Evolutionary conservation across 805 yeast species (phyloP).

Genomic region (Ogataea trehalophila): DNA sequence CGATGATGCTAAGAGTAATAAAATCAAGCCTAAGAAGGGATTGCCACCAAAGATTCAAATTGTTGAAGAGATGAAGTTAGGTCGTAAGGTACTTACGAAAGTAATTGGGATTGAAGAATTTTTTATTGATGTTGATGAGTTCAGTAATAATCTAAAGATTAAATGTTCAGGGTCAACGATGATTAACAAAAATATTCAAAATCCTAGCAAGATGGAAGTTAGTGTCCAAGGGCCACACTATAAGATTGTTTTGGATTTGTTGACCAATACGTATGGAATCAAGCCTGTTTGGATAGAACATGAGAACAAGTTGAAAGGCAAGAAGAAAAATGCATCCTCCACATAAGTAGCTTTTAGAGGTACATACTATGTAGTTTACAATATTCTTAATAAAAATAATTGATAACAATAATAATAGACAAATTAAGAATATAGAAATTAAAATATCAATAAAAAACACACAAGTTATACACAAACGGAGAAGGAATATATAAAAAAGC

Average conservation of each 20-base stretch:
- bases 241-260: conserved; percentile 49
- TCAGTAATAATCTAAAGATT: conserved; percentile 66
- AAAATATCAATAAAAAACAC: background rate
- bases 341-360: background rate
- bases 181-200: conserved; percentile 52
- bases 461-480: background rate
- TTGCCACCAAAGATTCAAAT: conserved; percentile 61
- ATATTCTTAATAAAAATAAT: too few species aligned
- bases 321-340: conserved; percentile 12
- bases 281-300: conserved; percentile 60
- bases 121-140: conserved; percentile 54
- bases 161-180: conserved; percentile 90
- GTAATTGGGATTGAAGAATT: conserved; percentile 67
- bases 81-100: conserved; percentile 75
- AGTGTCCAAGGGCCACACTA: conserved; percentile 91
- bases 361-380: too few species aligned
- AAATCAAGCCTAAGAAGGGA: conserved; percentile 51
- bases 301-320: conserved; percentile 56
- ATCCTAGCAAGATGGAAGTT: conserved; percentile 59
- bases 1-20: conserved; percentile 21
- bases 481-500: background rate
- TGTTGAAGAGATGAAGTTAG: conserved; percentile 69
- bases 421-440: background rate
- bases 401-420: too few species aligned
- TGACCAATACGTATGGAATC: conserved; percentile 56